A percentile compares a stretch with the other conserved stretches of the same genome.
Conservation (phyloP, 768 basidiomycete genomes). For the Lentinula sp. region DNA sequence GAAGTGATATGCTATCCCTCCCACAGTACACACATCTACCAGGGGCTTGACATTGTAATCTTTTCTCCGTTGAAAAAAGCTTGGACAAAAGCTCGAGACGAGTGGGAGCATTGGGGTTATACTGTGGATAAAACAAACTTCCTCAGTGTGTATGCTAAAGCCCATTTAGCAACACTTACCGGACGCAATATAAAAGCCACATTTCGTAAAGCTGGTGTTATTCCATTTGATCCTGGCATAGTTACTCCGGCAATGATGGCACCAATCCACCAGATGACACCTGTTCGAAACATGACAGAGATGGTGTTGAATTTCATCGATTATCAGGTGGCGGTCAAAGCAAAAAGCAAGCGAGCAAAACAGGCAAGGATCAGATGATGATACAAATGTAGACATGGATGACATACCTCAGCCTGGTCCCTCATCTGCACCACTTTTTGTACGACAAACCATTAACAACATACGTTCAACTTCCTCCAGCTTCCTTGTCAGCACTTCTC, state of each 20-base stretch:
- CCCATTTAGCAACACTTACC: not conserved
- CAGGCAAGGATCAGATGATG: not conserved
- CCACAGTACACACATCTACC: too few relatives aligned
- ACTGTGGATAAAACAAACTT: not conserved
- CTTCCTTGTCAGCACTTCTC: not conserved
- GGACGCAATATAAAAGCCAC: not conserved
- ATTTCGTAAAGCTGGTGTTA: slow-evolving; percentile 25
- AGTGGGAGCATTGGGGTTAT: too few relatives aligned
- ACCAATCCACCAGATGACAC: slow-evolving; percentile 7
- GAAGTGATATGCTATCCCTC: too few relatives aligned
- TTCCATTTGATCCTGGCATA: slow-evolving; percentile 22
- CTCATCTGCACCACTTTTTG: not conserved
- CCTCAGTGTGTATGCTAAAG: not conserved
- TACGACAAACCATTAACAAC: not conserved
- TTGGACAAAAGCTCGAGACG: too few relatives aligned
- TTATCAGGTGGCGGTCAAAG: not conserved
- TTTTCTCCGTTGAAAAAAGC: too few relatives aligned
- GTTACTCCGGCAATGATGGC: slow-evolving; percentile 22
- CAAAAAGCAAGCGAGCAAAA: too few relatives aligned
- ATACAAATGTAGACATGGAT: not conserved
- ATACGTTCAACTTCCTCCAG: not conserved
- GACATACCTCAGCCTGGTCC: not conserved
- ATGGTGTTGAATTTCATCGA: not conserved
- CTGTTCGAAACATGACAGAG: not conserved
- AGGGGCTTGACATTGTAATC: too few relatives aligned